These are phyloP conservation scores for Porcisia hertigi DNA, from an alignment of 208 protist species.

Conservation along the genomic window DNA sequence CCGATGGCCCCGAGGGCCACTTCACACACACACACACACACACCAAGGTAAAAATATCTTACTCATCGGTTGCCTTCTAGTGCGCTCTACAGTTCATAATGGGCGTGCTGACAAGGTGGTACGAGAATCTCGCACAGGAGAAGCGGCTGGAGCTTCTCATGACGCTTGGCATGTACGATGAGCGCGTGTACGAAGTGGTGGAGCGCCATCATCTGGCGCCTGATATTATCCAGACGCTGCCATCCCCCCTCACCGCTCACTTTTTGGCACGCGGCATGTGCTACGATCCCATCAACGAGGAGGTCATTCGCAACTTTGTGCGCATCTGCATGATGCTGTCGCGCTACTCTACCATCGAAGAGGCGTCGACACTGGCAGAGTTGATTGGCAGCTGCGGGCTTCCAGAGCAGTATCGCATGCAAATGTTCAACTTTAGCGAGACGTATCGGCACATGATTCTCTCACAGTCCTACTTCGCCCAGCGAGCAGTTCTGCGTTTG, in stretches of 20 bases:
- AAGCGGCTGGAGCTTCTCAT: conserved; percentile 61
- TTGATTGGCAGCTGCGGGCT: conserved; percentile 84
- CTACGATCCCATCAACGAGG: conserved; percentile 75
- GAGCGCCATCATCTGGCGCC: conserved; percentile 63
- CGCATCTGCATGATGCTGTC: conserved; percentile 86
- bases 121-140: conserved; percentile 69
- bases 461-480: conserved; percentile 82
- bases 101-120: conserved; percentile 60
- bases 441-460: conserved; percentile 90
- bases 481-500: conserved; percentile 77
- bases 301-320: conserved; percentile 83
- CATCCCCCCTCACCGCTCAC: conserved; percentile 55
- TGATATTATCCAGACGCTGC: conserved; percentile 58
- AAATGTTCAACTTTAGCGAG: conserved; percentile 89
- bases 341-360: conserved; percentile 63
- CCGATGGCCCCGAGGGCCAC: neutral
- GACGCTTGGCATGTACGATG: conserved; percentile 78
- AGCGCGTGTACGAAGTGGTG: conserved; percentile 90
- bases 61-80: neutral
- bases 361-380: conserved; percentile 75
- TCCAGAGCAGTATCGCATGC: conserved; percentile 81
- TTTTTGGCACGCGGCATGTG: conserved; percentile 86
- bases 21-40: conserved; percentile 5
- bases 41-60: neutral
- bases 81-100: conserved; percentile 25